Evolutionary conservation across 106 monocot species (phyloP).

Genomic region (Acorus gramineus): DNA sequence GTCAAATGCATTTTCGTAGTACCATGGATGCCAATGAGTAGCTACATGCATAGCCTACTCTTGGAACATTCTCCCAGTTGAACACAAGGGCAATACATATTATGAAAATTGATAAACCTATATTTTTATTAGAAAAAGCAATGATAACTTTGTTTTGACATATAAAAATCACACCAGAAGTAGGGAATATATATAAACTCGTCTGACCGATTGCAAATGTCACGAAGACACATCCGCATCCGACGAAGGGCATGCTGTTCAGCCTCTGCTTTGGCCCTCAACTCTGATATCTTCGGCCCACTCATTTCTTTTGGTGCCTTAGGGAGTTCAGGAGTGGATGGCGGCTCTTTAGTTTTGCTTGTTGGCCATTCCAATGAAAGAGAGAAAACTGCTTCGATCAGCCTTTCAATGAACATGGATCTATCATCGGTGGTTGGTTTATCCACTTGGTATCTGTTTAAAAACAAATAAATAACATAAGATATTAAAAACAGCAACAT

Average conservation of each 20-base stretch:
- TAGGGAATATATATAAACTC: too few species aligned
- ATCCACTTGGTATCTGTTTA: slow-evolving; percentile 68
- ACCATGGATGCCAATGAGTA: too few species aligned
- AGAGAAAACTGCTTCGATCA: slow-evolving; percentile 60
- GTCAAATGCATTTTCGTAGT: too few species aligned
- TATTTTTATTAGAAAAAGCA: too few species aligned
- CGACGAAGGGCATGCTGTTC: slow-evolving; percentile 92
- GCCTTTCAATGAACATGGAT: slow-evolving; percentile 43
- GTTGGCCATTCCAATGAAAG: slow-evolving; percentile 45
- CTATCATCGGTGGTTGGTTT: slow-evolving; percentile 58
- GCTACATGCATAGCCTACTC: too few species aligned
- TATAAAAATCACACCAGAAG: too few species aligned
- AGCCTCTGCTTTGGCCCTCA: slow-evolving; percentile 82
- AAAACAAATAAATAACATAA: slow-evolving; percentile 11
- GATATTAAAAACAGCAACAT: neutral
- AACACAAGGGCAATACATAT: too few species aligned
- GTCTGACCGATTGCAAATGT: slow-evolving; percentile 87
- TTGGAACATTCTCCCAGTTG: too few species aligned
- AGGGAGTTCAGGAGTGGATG: slow-evolving; percentile 58
- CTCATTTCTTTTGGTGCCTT: slow-evolving; percentile 68
- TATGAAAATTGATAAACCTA: too few species aligned
- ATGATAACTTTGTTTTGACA: too few species aligned
- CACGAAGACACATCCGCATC: slow-evolving; percentile 92
- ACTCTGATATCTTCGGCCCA: slow-evolving; percentile 69
- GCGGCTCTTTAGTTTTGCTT: slow-evolving; percentile 30